Conservation (phyloP, 2,329 filamentous ascomycete species). For the Chrysosporium keratinophilum region DNA sequence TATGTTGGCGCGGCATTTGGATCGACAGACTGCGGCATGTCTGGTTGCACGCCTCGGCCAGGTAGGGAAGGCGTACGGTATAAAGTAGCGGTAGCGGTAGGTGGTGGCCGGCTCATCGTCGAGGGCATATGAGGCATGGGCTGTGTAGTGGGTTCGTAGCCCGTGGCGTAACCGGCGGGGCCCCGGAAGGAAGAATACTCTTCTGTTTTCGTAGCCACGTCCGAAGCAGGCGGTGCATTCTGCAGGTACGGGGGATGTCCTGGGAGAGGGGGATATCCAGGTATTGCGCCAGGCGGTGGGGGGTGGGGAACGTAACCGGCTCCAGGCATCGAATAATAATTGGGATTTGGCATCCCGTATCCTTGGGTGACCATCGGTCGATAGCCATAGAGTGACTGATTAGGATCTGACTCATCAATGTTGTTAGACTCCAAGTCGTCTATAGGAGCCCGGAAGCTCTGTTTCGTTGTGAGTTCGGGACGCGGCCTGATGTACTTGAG, state of each 20-base stretch:
- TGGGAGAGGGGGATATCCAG: constrained; percentile 27
- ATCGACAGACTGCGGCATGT: constrained; percentile 32
- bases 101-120: constrained; percentile 26
- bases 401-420: constrained; percentile 32
- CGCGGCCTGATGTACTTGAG: constrained; percentile 47
- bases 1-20: constrained; percentile 27
- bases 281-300: constrained; percentile 26
- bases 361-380: constrained; percentile 28
- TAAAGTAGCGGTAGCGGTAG: constrained; percentile 22
- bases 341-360: constrained; percentile 28
- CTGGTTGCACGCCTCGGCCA: constrained; percentile 30
- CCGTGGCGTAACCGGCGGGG: constrained; percentile 25
- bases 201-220: constrained; percentile 28
- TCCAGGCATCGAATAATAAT: constrained; percentile 30
- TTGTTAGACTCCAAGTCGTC: constrained; percentile 46
- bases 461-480: constrained; percentile 47
- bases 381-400: constrained; percentile 34
- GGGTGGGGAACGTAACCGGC: constrained; percentile 27
- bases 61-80: constrained; percentile 35
- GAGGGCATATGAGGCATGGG: constrained; percentile 25
- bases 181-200: constrained; percentile 29
- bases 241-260: constrained; percentile 25
- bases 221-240: constrained; percentile 25
- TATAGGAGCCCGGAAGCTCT: constrained; percentile 57
- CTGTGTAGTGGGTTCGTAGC: constrained; percentile 30